phyloP scores from a whole-genome alignment of 2,329 filamentous ascomycete species.

The Aspergillus hortae region DNA sequence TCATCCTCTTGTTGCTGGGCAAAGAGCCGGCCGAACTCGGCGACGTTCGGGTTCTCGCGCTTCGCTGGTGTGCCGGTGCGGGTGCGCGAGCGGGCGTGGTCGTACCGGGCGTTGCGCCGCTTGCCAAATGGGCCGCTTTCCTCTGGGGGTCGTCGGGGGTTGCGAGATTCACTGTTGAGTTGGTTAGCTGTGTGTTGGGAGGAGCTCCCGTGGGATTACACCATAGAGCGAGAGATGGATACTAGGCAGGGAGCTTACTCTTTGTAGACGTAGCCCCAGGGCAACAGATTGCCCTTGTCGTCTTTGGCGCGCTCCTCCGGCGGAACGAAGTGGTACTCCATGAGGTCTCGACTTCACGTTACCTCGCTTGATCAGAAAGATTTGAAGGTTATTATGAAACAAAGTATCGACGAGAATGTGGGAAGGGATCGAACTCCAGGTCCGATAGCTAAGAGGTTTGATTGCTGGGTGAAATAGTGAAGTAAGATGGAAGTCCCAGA shows the following conservation, averaged over 20 bases:
- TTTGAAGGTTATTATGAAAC: neutral
- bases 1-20: conserved; percentile 44
- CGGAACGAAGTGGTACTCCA: conserved; percentile 65
- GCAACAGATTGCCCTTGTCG: conserved; percentile 55
- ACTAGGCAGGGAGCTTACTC: conserved; percentile 40
- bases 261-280: conserved; percentile 62
- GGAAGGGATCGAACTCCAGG: neutral
- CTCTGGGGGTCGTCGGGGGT: conserved; percentile 52
- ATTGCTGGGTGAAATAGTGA: neutral
- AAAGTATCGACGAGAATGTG: neutral
- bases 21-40: conserved; percentile 46
- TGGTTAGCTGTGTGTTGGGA: conserved; percentile 18
- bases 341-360: conserved; percentile 21
- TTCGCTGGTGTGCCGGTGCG: conserved; percentile 58
- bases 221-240: too few species aligned
- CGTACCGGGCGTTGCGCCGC: conserved; percentile 44
- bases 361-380: neutral
- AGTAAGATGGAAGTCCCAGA: neutral
- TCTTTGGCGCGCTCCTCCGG: conserved; percentile 60
- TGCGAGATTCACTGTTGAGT: conserved; percentile 41
- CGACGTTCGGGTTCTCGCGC: conserved; percentile 53
- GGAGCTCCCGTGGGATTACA: too few species aligned
- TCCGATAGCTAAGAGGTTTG: neutral
- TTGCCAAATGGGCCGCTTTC: conserved; percentile 63
- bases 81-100: conserved; percentile 48